phyloP scores from a whole-genome alignment of 345 rosid genomes.

The Camelina hispida region DNA sequence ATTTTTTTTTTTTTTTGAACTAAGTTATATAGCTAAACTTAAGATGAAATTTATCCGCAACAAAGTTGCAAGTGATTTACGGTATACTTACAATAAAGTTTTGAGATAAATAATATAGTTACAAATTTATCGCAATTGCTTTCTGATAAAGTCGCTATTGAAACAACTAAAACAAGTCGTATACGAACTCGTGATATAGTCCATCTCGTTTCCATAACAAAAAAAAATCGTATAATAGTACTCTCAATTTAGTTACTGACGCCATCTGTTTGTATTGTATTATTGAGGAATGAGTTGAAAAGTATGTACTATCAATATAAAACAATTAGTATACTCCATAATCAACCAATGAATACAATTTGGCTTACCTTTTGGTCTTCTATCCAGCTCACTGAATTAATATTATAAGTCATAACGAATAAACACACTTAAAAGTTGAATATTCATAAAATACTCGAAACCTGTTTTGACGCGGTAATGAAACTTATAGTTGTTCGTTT shows the following conservation, averaged over 20 bases:
- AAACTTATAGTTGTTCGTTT: not conserved
- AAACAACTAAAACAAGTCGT: not conserved
- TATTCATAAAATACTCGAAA: not conserved
- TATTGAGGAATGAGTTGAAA: constrained; percentile 8
- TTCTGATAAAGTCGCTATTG: not conserved
- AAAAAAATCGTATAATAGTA: not conserved
- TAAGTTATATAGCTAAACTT: not conserved
- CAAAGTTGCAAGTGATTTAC: not conserved
- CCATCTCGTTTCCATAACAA: not conserved
- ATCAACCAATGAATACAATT: not conserved
- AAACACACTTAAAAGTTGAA: not conserved
- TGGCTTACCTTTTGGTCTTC: not conserved
- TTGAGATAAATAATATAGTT: too few relatives aligned
- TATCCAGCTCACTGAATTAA: not conserved
- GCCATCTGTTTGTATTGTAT: constrained; percentile 11
- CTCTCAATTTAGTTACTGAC: not conserved
- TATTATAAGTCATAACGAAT: not conserved
- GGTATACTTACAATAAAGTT: too few relatives aligned
- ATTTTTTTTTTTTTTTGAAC: too few relatives aligned
- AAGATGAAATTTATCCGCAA: not conserved
- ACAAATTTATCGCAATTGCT: not conserved
- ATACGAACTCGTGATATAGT: not conserved
- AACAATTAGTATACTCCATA: not conserved
- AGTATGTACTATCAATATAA: not conserved
- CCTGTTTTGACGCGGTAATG: not conserved